Conservation (phyloP, 495 filamentous ascomycete genomes). For the Trichocladium uniseriatum region DNA sequence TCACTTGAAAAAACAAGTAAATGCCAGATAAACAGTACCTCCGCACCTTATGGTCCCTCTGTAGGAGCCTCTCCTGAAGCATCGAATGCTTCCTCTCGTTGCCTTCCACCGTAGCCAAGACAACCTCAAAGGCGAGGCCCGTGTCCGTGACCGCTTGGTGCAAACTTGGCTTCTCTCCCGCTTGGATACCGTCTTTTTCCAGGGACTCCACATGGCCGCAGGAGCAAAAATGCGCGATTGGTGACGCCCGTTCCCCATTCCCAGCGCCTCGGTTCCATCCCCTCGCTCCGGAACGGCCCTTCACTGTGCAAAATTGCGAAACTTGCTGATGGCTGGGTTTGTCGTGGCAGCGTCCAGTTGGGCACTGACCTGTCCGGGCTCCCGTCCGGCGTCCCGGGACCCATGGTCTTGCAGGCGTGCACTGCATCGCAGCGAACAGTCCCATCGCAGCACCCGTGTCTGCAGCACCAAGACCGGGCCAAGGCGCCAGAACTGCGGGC, state of each 20-base stretch:
- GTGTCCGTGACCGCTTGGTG: no score
- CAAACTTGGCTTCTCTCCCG: neutral
- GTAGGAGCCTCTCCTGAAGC: no score
- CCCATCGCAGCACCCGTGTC: no score
- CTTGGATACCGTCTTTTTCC: neutral
- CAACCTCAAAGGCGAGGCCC: no score
- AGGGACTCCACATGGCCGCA: neutral
- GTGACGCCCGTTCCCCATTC: neutral
- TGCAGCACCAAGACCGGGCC: no score
- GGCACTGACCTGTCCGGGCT: neutral
- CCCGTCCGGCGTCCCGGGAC: no score
- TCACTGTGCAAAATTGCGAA: no score
- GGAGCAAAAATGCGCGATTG: neutral
- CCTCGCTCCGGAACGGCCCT: neutral
- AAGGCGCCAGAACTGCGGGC: neutral
- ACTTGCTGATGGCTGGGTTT: neutral
- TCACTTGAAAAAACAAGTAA: no score
- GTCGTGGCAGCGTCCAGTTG: slow-evolving; percentile 8
- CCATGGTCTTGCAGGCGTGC: neutral
- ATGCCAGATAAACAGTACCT: no score
- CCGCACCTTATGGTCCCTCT: no score
- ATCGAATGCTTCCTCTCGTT: no score
- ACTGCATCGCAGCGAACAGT: neutral
- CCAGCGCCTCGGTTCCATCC: neutral
- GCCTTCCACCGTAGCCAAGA: no score